Conservation (phyloP, 495 filamentous ascomycete species). For the Podospora pseudocomata region DNA sequence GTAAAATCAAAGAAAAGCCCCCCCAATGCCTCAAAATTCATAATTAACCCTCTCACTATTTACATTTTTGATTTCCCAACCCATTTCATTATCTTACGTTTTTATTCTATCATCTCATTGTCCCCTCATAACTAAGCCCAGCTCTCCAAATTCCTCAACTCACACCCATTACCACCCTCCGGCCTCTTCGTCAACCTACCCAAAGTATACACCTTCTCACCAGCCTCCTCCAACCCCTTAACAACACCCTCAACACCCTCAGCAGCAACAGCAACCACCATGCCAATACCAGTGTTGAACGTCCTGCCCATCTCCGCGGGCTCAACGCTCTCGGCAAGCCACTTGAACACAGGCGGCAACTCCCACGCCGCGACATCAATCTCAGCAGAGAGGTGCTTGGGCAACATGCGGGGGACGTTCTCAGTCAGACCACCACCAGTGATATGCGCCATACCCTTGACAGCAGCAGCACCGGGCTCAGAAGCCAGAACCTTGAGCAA, state of each 20-base stretch:
- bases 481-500: constrained; percentile 59
- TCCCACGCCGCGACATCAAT: constrained; percentile 71
- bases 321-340: constrained; percentile 74
- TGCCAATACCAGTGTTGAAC: constrained; percentile 94
- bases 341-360: constrained; percentile 71
- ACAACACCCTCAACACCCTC: constrained; percentile 53
- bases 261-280: constrained; percentile 75
- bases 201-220: constrained; percentile 75
- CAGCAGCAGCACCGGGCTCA: constrained; percentile 16
- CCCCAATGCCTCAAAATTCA: neutral
- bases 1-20: neutral
- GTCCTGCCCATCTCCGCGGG: constrained; percentile 76
- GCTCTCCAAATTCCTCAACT: constrained; percentile 62
- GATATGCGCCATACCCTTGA: constrained; percentile 94
- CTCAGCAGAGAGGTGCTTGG: constrained; percentile 65
- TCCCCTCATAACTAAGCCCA: constrained; percentile 50
- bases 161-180: constrained; percentile 58
- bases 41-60: neutral
- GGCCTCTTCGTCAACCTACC: constrained; percentile 59
- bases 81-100: neutral
- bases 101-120: neutral
- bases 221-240: constrained; percentile 53
- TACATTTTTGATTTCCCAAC: neutral
- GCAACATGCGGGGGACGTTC: constrained; percentile 92
- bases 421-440: constrained; percentile 90